Conservation (phyloP, 768 basidiomycete genomes). For the Agrocybe praecox region DNA sequence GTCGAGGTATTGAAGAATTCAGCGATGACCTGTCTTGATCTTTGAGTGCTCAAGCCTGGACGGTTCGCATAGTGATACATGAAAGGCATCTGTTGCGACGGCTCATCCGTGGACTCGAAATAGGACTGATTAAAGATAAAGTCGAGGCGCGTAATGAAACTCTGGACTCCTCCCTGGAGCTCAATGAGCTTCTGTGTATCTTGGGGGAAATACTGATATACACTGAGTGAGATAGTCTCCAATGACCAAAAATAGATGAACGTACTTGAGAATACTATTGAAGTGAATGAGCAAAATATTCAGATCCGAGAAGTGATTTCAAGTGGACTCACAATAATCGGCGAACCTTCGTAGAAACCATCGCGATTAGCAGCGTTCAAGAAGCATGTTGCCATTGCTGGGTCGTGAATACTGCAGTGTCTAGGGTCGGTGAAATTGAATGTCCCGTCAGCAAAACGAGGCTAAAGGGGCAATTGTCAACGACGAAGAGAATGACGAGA, state of each 20-base stretch:
- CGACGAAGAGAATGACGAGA: not conserved
- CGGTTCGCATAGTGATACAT: conserved; percentile 72
- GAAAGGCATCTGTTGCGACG: conserved; percentile 68
- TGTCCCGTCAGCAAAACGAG: conserved; percentile 54
- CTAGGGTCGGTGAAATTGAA: conserved; percentile 69
- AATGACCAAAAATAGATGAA: not conserved
- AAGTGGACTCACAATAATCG: conserved; percentile 50
- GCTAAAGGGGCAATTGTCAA: conserved; percentile 34
- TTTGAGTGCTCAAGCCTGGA: conserved; percentile 59
- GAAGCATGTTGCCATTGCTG: conserved; percentile 58
- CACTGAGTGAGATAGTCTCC: not conserved
- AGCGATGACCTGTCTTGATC: conserved; percentile 56
- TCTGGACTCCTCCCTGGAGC: conserved; percentile 58
- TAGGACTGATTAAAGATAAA: conserved; percentile 63
- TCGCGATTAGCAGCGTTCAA: conserved; percentile 55
- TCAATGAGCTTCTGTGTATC: conserved; percentile 64
- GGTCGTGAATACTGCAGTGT: conserved; percentile 68
- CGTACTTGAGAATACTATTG: conserved; percentile 59
- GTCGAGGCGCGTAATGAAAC: conserved; percentile 56
- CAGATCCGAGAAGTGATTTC: not conserved
- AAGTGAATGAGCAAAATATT: not conserved
- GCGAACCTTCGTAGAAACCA: conserved; percentile 69
- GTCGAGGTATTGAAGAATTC: conserved; percentile 57
- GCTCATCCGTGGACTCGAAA: conserved; percentile 66
- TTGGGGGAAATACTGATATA: conserved; percentile 58